phyloP scores from a whole-genome alignment of 352 stramenopile genomes.

The Phytophthora uliginosa region DNA sequence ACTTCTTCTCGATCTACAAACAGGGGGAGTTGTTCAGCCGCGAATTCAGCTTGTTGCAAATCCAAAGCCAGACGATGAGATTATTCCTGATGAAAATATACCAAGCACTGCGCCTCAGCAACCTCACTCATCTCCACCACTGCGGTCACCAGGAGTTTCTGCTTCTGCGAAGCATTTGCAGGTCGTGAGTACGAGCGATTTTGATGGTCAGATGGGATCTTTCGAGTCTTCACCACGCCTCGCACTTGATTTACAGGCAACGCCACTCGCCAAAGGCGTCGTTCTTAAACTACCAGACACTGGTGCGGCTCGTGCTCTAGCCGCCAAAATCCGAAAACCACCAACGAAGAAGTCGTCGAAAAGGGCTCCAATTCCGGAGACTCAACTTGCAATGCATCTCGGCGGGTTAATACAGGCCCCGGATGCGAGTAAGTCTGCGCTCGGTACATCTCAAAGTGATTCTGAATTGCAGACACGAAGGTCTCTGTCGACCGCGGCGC shows the following conservation, averaged over 20 bases:
- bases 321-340: constrained; percentile 1
- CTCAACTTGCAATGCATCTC: constrained; percentile 13
- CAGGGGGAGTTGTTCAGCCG: constrained; percentile 46
- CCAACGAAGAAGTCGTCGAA: constrained; percentile 2
- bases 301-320: background rate
- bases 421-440: background rate
- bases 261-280: constrained; percentile 58
- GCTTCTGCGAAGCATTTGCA: background rate
- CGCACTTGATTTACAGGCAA: constrained; percentile 51
- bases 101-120: constrained; percentile 1
- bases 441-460: constrained; percentile 18
- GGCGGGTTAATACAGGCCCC: constrained; percentile 4
- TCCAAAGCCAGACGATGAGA: constrained; percentile 10
- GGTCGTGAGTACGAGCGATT: constrained; percentile 15
- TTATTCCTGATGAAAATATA: background rate
- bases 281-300: constrained; percentile 32
- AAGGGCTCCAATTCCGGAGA: constrained; percentile 15
- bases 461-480: constrained; percentile 14
- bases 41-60: constrained; percentile 43
- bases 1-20: constrained; percentile 48
- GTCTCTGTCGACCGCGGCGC: background rate
- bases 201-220: constrained; percentile 47
- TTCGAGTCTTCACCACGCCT: constrained; percentile 56
- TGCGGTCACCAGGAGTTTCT: background rate
- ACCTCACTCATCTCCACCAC: constrained; percentile 1